Percentiles rank a stretch among this genome's conserved stretches.
Evolutionary conservation across 768 basidiomycete genomes (phyloP).

Genomic region (Kwoniella mangroviensis): DNA sequence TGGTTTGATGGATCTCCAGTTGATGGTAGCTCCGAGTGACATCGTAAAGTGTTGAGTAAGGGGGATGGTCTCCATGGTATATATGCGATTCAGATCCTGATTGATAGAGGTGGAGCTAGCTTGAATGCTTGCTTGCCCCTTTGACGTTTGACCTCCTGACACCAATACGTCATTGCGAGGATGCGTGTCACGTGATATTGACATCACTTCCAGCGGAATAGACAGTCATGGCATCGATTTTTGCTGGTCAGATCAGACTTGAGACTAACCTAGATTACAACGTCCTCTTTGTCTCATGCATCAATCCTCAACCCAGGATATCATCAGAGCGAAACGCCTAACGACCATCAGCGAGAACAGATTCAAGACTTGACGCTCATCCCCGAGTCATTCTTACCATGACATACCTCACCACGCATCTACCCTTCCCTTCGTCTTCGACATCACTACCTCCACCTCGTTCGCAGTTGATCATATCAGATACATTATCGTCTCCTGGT

Average conservation of each 20-base stretch:
- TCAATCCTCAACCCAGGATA: too few relatives aligned
- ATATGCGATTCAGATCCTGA: neutral
- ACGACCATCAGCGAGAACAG: neutral
- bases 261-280: too few relatives aligned
- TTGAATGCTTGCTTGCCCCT: too few relatives aligned
- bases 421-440: slow-evolving; percentile 33
- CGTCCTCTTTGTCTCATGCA: too few relatives aligned
- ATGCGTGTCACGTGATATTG: too few relatives aligned
- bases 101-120: neutral
- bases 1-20: slow-evolving; percentile 8
- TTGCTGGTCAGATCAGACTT: too few relatives aligned
- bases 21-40: slow-evolving; percentile 13
- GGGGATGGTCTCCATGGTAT: neutral
- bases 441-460: slow-evolving; percentile 40
- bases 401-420: slow-evolving; percentile 44
- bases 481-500: slow-evolving; percentile 43
- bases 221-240: too few relatives aligned
- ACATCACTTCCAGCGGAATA: too few relatives aligned
- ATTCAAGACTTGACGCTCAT: neutral
- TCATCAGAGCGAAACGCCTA: too few relatives aligned
- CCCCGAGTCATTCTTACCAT: slow-evolving; percentile 14
- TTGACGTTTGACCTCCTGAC: too few relatives aligned
- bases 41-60: neutral
- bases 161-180: too few relatives aligned
- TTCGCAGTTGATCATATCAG: slow-evolving; percentile 50